Base-by-base conservation (phyloP, 495 filamentous ascomycete genomes). In the Poronia punctata region DNA sequence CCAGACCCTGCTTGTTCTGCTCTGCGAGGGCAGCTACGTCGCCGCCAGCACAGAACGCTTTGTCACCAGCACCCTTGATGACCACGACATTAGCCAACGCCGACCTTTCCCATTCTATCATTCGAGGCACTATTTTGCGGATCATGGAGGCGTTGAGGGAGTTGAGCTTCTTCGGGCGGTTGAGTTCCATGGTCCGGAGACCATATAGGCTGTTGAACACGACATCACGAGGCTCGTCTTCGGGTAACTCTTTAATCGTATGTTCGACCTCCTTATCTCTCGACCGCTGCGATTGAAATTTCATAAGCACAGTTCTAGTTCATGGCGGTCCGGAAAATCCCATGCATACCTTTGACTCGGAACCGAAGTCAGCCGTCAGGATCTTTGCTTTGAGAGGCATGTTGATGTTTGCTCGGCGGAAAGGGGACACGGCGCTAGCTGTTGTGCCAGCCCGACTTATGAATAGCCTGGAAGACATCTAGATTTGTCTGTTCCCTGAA, bases 331-430 rank as follows among this genome's bases (percentile, higher is more conserved):
- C n/a, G n/a, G n/a, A n/a, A n/a, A n/a, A n/a, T n/a, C n/a, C n/a
- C n/a, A n/a, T n/a, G n/a, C 61, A 24, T 61, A 76, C 75, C 53
- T 64, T 59, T 55, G 71, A 59, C 52, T 67, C 68, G 24, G 61
- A 57, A 33, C 71, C 70, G 50, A 77, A 74, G 52, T 68, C 66
- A 38, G 79, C 74, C 61, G 79, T 74, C 47, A 74, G 66, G 46
- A 95, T 74, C 60, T 88, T 93, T 37, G 90, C 87, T 72, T 79
- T 79, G 45, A 97, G 71, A 60, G 90, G 90, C 90, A 97, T 95
- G 35, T 62, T 70, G 50, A 67, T 43, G 33, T 30, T 38, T 17
- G 37, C 21, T 39, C 58, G 52, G 47, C 58, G 61, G 43, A 57
- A 55, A 36, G 66, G 60, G 52, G 54, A 62, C 31, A 58, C 49